These are phyloP conservation scores for Gomphus bonarii DNA, from an alignment of 1,284 basidiomycete species.

Conservation along the genomic window DNA sequence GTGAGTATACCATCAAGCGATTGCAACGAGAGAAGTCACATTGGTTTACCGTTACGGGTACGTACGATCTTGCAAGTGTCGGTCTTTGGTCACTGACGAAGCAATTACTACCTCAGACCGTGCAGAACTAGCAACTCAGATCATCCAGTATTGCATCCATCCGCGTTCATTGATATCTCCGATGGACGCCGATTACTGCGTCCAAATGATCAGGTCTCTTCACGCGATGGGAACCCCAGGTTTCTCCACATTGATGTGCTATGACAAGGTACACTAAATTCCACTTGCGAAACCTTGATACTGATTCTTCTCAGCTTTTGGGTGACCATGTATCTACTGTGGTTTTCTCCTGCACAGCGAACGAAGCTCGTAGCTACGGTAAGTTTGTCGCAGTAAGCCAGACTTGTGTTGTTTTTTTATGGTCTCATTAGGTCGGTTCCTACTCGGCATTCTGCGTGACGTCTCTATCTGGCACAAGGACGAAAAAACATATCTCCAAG, in stretches of 20 bases:
- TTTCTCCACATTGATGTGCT: conserved; percentile 80
- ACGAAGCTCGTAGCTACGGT: conserved; percentile 95
- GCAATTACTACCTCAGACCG: not conserved
- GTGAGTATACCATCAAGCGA: conserved; percentile 67
- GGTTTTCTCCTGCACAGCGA: conserved; percentile 90
- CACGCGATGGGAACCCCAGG: conserved; percentile 81
- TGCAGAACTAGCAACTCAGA: conserved; percentile 13
- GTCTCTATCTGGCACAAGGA: conserved; percentile 68
- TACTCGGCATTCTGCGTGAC: conserved; percentile 71
- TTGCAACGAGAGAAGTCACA: conserved; percentile 72
- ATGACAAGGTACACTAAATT: conserved; percentile 58
- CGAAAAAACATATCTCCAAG: conserved; percentile 53
- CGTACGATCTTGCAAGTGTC: not conserved
- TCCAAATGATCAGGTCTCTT: conserved; percentile 81
- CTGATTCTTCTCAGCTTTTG: conserved; percentile 45
- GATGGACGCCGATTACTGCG: conserved; percentile 92
- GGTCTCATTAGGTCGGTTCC: conserved; percentile 58
- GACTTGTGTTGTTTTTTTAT: conserved; percentile 1
- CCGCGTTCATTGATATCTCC: conserved; percentile 89
- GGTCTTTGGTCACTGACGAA: not conserved
- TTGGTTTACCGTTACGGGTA: conserved; percentile 61
- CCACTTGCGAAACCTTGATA: conserved; percentile 2
- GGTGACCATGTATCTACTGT: conserved; percentile 77
- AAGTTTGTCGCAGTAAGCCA: conserved; percentile 8
- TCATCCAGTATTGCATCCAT: conserved; percentile 88